Conservation (phyloP, 179 eudicot genomes). For the Sideroxylon spinosum region DNA sequence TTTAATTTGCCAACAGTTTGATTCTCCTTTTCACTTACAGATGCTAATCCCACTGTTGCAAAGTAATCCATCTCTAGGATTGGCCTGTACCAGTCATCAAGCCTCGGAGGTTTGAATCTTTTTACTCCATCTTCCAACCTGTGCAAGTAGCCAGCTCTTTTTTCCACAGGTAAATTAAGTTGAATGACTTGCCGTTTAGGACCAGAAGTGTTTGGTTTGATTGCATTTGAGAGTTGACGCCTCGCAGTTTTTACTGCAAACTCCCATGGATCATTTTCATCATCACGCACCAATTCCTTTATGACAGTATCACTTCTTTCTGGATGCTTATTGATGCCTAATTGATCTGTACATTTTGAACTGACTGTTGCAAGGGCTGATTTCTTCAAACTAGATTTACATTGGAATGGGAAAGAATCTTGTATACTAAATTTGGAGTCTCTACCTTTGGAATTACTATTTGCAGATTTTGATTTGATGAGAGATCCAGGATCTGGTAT, state of each 20-base stretch:
- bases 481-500: slow-evolving; percentile 25
- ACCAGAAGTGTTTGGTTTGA: slow-evolving; percentile 40
- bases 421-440: slow-evolving; percentile 24
- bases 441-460: slow-evolving; percentile 24
- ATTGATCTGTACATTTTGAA: slow-evolving; percentile 22
- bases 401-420: slow-evolving; percentile 21
- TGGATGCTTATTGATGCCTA: slow-evolving; percentile 23
- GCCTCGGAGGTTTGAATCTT: slow-evolving; percentile 73
- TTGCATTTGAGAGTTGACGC: slow-evolving; percentile 38
- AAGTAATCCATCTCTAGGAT: slow-evolving; percentile 85
- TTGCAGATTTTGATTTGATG: slow-evolving; percentile 33
- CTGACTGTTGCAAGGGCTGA: slow-evolving; percentile 15
- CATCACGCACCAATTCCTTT: slow-evolving; percentile 54
- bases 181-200: slow-evolving; percentile 92
- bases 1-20: slow-evolving; percentile 46
- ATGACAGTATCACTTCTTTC: slow-evolving; percentile 34
- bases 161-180: slow-evolving; percentile 56
- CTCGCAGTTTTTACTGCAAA: slow-evolving; percentile 61
- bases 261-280: slow-evolving; percentile 64
- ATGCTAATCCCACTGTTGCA: slow-evolving; percentile 69
- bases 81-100: slow-evolving; percentile 89
- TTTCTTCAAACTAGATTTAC: slow-evolving; percentile 27
- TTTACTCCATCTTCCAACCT: slow-evolving; percentile 50
- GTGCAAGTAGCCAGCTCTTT: slow-evolving; percentile 46
- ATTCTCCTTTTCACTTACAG: slow-evolving; percentile 44